Conservation (phyloP, 148 eudicot genomes). For the Suaeda aralocaspica region DNA sequence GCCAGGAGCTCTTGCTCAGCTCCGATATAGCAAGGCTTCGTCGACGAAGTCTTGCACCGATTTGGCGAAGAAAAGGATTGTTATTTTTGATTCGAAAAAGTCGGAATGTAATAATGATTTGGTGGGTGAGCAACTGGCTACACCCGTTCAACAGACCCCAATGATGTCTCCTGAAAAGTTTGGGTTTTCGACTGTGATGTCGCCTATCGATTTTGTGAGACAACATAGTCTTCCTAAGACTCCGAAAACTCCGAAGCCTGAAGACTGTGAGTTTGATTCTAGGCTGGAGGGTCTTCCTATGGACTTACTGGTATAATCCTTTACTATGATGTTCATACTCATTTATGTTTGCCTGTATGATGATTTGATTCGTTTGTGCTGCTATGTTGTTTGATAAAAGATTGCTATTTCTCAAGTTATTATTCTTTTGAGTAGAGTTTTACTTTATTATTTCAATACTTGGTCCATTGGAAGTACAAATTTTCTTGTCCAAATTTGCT, state of each 20-base stretch:
- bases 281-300: conserved; percentile 88
- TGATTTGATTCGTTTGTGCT: background rate
- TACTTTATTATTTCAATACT: background rate
- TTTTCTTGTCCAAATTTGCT: background rate
- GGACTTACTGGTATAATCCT: conserved; percentile 71
- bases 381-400: background rate
- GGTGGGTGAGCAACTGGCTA: conserved; percentile 22
- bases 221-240: conserved; percentile 47
- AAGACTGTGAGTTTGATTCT: conserved; percentile 49
- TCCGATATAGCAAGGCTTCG: conserved; percentile 56
- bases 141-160: conserved; percentile 30
- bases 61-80: conserved; percentile 82
- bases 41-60: conserved; percentile 63
- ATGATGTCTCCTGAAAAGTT: conserved; percentile 59
- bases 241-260: conserved; percentile 68
- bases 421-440: background rate
- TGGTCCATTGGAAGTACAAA: background rate
- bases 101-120: conserved; percentile 19
- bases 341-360: background rate
- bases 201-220: conserved; percentile 31
- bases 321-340: background rate
- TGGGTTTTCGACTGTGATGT: conserved; percentile 29
- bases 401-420: background rate
- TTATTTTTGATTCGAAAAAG: conserved; percentile 40
- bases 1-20: conserved; percentile 91